Conservation (phyloP, 768 basidiomycete species). For the Boletus coccyginus region DNA sequence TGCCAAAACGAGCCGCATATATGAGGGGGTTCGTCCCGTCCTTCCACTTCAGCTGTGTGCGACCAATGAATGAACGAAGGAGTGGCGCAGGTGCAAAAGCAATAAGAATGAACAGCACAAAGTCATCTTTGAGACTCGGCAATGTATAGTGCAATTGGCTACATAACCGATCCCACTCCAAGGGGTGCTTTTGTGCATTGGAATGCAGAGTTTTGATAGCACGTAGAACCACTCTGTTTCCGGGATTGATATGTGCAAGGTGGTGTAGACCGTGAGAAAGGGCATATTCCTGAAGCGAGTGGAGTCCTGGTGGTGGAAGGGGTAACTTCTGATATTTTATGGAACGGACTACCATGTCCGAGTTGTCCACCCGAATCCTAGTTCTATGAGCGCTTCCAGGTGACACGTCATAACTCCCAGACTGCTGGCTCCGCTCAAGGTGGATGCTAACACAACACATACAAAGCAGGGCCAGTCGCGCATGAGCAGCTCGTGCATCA, state of each 20-base stretch:
- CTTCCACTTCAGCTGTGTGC: not conserved
- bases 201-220: not conserved
- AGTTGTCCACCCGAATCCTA: not conserved
- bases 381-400: not conserved
- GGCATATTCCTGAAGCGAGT: not conserved
- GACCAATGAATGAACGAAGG: not conserved
- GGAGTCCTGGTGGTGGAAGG: not conserved
- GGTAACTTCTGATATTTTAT: not conserved
- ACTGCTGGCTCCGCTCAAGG: not conserved
- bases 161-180: not conserved
- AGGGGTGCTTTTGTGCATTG: not conserved
- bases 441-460: not conserved
- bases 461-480: not conserved
- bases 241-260: not conserved
- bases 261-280: not conserved
- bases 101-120: not conserved
- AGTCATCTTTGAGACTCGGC: not conserved
- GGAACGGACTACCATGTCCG: not conserved
- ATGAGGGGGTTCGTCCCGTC: constrained; percentile 1
- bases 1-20: not conserved
- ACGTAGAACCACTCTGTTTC: not conserved
- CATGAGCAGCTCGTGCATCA: not conserved
- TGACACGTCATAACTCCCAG: not conserved
- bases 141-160: not conserved
- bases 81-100: not conserved